Conservation (phyloP, 2,329 filamentous ascomycete genomes). For the Aspergillus sp. region DNA sequence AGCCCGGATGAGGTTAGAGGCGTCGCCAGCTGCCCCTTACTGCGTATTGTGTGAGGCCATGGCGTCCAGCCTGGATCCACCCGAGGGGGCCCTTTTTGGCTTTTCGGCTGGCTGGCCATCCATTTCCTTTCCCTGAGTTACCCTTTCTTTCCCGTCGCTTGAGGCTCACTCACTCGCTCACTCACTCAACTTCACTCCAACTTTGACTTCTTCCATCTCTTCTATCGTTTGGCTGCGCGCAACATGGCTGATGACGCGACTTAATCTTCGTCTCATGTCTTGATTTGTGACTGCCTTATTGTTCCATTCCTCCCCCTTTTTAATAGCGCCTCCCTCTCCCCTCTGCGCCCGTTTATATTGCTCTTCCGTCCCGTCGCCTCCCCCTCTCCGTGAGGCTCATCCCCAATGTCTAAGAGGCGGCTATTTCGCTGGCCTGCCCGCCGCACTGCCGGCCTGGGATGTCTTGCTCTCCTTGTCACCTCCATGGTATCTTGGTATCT, state of each 20-base stretch:
- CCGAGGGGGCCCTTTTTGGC: not conserved
- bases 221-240: not conserved
- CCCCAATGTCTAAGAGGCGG: constrained; percentile 20
- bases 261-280: constrained; percentile 1
- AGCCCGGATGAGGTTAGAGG: not conserved
- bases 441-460: constrained; percentile 17
- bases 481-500: constrained; percentile 15
- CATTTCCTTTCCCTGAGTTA: not conserved
- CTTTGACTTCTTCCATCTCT: not conserved
- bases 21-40: constrained; percentile 8
- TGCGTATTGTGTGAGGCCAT: constrained; percentile 4
- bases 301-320: not conserved
- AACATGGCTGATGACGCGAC: constrained; percentile 9
- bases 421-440: constrained; percentile 24
- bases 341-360: not conserved
- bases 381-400: not conserved
- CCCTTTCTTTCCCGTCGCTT: constrained; percentile 1
- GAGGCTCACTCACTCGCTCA: not conserved
- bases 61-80: constrained; percentile 1
- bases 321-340: not conserved
- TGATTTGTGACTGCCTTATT: not conserved
- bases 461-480: constrained; percentile 19
- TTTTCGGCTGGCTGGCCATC: not conserved
- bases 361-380: not conserved
- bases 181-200: not conserved